Base-by-base conservation (phyloP, 1,284 basidiomycete genomes). In the Heterobasidion annosum region DNA sequence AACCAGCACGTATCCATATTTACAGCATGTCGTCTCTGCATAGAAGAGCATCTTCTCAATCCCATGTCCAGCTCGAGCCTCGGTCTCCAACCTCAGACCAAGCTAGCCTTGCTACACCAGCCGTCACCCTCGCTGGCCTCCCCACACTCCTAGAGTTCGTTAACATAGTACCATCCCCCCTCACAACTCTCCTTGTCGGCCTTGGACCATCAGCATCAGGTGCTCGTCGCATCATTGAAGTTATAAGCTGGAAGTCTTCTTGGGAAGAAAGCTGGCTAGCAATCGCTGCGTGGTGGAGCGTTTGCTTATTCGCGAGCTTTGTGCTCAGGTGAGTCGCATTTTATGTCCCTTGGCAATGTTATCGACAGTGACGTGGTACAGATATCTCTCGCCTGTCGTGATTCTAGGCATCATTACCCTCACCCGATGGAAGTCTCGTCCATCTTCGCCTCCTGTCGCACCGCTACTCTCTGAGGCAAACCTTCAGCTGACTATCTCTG, bases 261-360 rank as follows among this genome's bases (percentile, higher is more conserved):
- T 81, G 80, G 73, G 81, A 85, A 56, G 79, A 89, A 55, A 81
- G 82, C 59, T 88, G 80, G 73, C 76, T 92, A 2, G 67, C 79
- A 0, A 67, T 94, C 33, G 83, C 76, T 0, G 66, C 66, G 0
- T 92, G 89, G 89, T 94, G 91, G 88, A 77, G 77, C 0, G 35
- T 83, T n/a, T 91, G 88, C 68, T 71, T 93, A 43, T 73, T 85
- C 32, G 70, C 79, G 1, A 76, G 77, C 19, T 68, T 72, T 15
- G 72, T 72, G 7, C 70, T 90, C 60, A 78, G 77, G 85, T 87
- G 57, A 57, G 78, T 71, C 51, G 19, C 45, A 8, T 19, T 43
- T 48, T 34, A 40, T 37, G 19, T 33, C 25, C 25, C 25, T 5
- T 25, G 25, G 25, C 25, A 25, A 25, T 25, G 25, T 25, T 25